These are phyloP conservation scores for Dioscorea cayenensis DNA, from an alignment of 116 monocot species.

Conservation along the genomic window DNA sequence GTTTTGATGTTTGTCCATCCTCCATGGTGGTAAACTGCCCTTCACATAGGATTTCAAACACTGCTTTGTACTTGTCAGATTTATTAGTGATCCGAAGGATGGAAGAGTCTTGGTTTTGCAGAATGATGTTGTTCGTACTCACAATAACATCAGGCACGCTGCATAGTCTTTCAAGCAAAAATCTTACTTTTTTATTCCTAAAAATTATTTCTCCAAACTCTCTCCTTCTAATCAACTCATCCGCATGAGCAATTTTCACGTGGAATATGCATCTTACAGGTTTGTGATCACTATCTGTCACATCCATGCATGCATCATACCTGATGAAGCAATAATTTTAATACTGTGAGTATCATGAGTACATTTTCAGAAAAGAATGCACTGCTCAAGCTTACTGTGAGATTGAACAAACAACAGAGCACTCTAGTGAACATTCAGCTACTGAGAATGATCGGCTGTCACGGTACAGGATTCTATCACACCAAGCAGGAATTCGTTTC, in stretches of 20 bases:
- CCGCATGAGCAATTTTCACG: slow-evolving; percentile 71
- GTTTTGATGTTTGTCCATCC: slow-evolving; percentile 35
- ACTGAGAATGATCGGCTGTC: slow-evolving; percentile 67
- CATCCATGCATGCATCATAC: slow-evolving; percentile 97
- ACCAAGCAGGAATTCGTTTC: slow-evolving; percentile 97
- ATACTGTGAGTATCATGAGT: not conserved
- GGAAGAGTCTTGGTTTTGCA: slow-evolving; percentile 58
- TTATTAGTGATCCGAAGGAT: slow-evolving; percentile 72
- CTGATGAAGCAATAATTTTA: slow-evolving; percentile 21
- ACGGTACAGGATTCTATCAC: slow-evolving; percentile 92
- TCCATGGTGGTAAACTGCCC: slow-evolving; percentile 46
- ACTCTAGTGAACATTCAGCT: slow-evolving; percentile 80
- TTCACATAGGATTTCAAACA: slow-evolving; percentile 62
- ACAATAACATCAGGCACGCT: slow-evolving; percentile 71
- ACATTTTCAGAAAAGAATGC: not conserved
- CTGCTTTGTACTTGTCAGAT: slow-evolving; percentile 39
- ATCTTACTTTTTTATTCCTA: slow-evolving; percentile 48
- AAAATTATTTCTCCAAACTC: slow-evolving; percentile 59
- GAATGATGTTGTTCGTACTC: slow-evolving; percentile 65
- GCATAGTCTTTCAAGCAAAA: slow-evolving; percentile 35
- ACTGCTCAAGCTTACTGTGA: slow-evolving; percentile 36
- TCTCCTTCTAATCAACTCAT: slow-evolving; percentile 58
- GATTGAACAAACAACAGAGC: slow-evolving; percentile 77
- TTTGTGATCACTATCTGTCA: slow-evolving; percentile 92
- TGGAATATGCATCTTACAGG: slow-evolving; percentile 81